Percentiles rank a stretch among this genome's conserved stretches.
phyloP scores from a whole-genome alignment of 1,284 basidiomycete species.

The Trichosporon faecale region DNA sequence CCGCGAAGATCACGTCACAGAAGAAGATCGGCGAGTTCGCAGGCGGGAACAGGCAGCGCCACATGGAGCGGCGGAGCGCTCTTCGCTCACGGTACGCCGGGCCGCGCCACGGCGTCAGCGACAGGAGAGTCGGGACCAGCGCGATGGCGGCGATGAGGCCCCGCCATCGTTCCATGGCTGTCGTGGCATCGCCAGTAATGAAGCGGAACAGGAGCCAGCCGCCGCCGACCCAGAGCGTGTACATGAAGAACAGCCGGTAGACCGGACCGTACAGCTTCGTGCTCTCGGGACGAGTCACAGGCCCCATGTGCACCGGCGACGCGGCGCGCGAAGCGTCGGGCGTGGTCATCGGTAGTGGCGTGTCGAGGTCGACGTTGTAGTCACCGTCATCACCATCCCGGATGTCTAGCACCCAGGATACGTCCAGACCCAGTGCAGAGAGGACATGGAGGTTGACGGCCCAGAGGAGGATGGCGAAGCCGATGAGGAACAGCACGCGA shows the following conservation, averaged over 20 bases:
- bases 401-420: constrained; percentile 60
- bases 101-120: constrained; percentile 66
- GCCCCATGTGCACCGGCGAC: not conserved
- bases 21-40: constrained; percentile 69
- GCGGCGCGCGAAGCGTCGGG: not conserved
- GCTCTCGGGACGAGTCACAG: constrained; percentile 3
- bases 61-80: constrained; percentile 67
- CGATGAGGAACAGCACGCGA: constrained; percentile 69
- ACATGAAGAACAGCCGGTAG: constrained; percentile 66
- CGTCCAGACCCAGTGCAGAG: constrained; percentile 69
- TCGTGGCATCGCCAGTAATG: constrained; percentile 59
- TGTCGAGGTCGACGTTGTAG: not conserved
- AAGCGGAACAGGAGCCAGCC: constrained; percentile 67
- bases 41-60: constrained; percentile 69
- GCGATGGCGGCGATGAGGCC: constrained; percentile 68
- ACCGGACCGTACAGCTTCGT: constrained; percentile 58
- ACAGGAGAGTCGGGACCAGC: constrained; percentile 59
- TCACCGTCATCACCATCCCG: constrained; percentile 31
- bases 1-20: constrained; percentile 88
- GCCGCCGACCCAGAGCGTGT: constrained; percentile 59
- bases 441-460: constrained; percentile 84
- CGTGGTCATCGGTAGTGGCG: constrained; percentile 13
- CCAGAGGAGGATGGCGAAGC: constrained; percentile 72
- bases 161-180: constrained; percentile 68
- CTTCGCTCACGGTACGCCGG: constrained; percentile 67